Percentiles rank a stretch among this genome's conserved stretches.
These are phyloP conservation scores for Chrysanthemum makinoi DNA, from an alignment of 129 eudicot species.

Conservation along the genomic window DNA sequence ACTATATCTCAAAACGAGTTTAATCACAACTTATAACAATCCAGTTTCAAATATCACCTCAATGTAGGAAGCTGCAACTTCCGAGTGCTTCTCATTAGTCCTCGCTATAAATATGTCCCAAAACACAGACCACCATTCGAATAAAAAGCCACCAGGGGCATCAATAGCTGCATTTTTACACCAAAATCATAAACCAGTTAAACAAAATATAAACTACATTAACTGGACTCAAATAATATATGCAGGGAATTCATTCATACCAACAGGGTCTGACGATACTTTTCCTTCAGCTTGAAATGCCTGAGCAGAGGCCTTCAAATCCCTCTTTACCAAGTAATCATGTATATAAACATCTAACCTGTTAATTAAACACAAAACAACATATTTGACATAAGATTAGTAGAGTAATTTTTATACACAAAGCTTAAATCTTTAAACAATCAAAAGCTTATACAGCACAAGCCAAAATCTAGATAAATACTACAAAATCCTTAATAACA, in stretches of 20 bases:
- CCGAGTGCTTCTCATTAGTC: constrained; percentile 95
- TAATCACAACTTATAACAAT: no score
- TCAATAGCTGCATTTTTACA: constrained; percentile 65
- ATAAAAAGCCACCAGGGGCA: constrained; percentile 98
- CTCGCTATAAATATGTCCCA: constrained; percentile 98
- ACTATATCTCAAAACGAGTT: no score
- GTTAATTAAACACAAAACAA: constrained; percentile 16
- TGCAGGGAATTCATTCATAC: constrained; percentile 37
- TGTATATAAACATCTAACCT: constrained; percentile 98
- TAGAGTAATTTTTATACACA: not conserved
- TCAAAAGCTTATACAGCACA: not conserved
- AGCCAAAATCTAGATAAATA: not conserved
- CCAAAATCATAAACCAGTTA: not conserved
- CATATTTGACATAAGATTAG: not conserved
- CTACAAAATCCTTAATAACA: not conserved
- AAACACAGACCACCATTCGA: constrained; percentile 99
- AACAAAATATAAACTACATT: not conserved
- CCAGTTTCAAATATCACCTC: constrained; percentile 48
- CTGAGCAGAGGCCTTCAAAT: constrained; percentile 90
- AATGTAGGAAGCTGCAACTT: constrained; percentile 96
- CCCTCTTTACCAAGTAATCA: constrained; percentile 92
- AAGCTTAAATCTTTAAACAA: constrained; percentile 10
- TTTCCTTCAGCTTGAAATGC: constrained; percentile 98
- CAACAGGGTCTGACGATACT: constrained; percentile 98
- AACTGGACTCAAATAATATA: not conserved